A percentile compares a stretch with the other conserved stretches of the same genome.
These are phyloP conservation scores for Neurospora sp. DNA, from an alignment of 495 filamentous ascomycete species.

Conservation along the genomic window DNA sequence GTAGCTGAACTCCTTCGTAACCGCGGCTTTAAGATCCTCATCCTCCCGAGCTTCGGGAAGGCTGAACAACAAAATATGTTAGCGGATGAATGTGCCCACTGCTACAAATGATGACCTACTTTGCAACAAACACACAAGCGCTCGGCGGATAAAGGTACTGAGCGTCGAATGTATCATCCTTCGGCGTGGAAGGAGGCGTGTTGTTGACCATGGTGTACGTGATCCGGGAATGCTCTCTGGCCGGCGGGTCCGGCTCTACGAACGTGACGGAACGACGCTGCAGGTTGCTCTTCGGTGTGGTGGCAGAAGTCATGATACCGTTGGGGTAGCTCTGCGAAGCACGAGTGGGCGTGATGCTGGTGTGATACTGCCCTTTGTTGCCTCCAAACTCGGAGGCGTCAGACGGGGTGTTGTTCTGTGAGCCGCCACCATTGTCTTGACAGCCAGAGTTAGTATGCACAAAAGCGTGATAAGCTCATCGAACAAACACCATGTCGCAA, in stretches of 20 bases:
- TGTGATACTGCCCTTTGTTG: not conserved
- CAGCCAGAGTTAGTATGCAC: not conserved
- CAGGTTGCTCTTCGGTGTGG: not conserved
- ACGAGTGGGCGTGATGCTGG: not conserved
- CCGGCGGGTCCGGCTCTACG: not conserved
- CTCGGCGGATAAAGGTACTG: constrained; percentile 44
- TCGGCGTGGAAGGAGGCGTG: constrained; percentile 17
- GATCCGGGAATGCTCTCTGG: not conserved
- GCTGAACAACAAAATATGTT: constrained; percentile 15
- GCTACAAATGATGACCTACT: constrained; percentile 34
- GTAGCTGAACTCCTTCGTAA: constrained; percentile 39
- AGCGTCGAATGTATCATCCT: constrained; percentile 31
- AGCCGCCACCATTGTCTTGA: not conserved
- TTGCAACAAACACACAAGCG: constrained; percentile 55
- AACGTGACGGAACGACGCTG: not conserved
- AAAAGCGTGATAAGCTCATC: not conserved
- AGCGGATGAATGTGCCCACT: not conserved
- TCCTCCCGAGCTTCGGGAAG: constrained; percentile 37
- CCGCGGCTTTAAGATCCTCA: constrained; percentile 37
- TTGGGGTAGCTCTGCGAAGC: not conserved
- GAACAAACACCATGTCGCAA: not conserved
- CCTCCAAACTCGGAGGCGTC: not conserved
- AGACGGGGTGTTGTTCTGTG: not conserved
- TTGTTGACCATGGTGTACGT: not conserved
- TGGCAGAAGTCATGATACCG: not conserved